Conservation (phyloP, 83 land plant species). For the Picea engelmannii region DNA sequence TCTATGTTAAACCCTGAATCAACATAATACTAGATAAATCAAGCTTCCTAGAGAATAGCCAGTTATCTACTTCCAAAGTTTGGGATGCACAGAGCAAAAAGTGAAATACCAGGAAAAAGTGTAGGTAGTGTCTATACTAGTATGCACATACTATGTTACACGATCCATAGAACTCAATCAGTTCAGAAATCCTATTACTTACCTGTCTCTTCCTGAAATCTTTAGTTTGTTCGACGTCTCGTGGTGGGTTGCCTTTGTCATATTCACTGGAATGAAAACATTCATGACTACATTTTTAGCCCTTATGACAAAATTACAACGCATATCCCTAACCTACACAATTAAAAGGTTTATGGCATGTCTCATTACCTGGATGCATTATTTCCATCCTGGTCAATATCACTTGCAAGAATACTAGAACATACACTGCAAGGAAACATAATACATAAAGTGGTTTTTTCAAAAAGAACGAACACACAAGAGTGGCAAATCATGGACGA, state of each 20-base stretch:
- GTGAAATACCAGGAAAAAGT: background rate
- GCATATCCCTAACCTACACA: no score
- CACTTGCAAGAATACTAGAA: constrained; percentile 7
- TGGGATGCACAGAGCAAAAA: background rate
- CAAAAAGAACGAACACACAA: no score
- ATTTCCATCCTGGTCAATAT: background rate
- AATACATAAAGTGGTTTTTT: no score
- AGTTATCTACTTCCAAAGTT: background rate
- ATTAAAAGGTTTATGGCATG: no score
- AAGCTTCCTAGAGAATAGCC: background rate
- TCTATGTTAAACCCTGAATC: no score
- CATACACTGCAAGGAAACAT: background rate
- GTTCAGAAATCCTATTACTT: background rate
- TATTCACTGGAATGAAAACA: constrained; percentile 1
- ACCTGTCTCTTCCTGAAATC: constrained; percentile 2
- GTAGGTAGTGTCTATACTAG: background rate
- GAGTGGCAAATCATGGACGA: no score
- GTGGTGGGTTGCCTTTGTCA: background rate
- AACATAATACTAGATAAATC: background rate
- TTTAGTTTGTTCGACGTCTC: background rate
- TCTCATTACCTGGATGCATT: background rate
- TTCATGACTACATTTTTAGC: background rate
- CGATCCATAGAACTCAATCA: background rate
- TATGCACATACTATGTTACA: background rate
- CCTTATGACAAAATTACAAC: no score